Conservation (phyloP, 148 eudicot species). For the Rhododendron simsii region DNA sequence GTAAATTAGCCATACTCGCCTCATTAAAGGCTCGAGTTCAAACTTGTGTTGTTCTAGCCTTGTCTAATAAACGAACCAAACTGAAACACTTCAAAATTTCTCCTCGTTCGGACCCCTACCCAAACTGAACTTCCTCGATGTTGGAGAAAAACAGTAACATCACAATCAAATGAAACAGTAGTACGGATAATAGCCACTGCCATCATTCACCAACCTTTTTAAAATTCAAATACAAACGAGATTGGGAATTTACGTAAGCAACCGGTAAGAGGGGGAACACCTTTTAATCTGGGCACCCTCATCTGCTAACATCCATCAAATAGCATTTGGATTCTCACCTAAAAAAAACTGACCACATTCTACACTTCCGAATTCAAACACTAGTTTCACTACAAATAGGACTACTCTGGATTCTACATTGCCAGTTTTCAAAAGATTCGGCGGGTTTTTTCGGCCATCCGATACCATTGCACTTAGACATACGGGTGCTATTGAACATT, state of each 20-base stretch:
- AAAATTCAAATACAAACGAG: neutral
- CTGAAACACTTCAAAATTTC: too few relatives aligned
- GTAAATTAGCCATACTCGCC: too few relatives aligned
- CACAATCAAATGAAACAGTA: neutral
- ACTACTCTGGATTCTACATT: neutral
- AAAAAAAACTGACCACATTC: neutral
- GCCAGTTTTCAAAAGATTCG: too few relatives aligned
- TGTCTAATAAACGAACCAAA: too few relatives aligned
- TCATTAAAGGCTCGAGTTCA: neutral
- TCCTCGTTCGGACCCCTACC: neutral
- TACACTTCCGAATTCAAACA: neutral
- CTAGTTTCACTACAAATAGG: neutral
- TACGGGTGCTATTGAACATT: too few relatives aligned
- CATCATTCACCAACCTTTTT: neutral
- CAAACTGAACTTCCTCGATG: neutral
- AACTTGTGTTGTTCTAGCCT: neutral
- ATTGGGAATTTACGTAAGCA: neutral
- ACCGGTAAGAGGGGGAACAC: neutral
- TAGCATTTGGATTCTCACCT: neutral
- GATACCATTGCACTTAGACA: too few relatives aligned
- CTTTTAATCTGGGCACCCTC: neutral
- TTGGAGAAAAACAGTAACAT: neutral
- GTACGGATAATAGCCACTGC: neutral
- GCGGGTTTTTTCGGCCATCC: too few relatives aligned
- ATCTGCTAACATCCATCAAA: neutral